Evolutionary conservation across 164 flowering plant genomes (phyloP), one percentile per base, ranked within the genome.

Genomic region (Aristolochia contorta): DNA sequence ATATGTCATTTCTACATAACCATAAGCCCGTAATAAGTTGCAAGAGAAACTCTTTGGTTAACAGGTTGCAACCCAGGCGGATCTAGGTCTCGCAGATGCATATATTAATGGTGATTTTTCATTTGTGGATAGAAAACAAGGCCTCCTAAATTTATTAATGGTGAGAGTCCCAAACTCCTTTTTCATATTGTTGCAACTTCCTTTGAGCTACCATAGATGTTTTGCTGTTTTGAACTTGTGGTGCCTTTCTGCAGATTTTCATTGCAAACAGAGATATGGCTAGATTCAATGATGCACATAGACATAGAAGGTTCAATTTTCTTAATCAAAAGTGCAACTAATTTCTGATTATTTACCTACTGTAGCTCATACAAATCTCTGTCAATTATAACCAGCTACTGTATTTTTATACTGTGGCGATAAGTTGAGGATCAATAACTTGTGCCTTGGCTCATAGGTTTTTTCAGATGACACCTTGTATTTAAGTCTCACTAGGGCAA

Each of bases 81-180:
- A 90, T 70, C 74, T 93, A 74, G 99, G 99, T 71, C 87, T 93
- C 67, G 99, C 95, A 57, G 99, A 93, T 80, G 94, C 97, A 56
- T 93, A 76, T 58, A 79, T 93, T 33, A 82, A 88, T 75, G 96
- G 94, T 32, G 94, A 91, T 68, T 77, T 88, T 62, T 82, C 96
- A 46, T 84, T 91, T 60, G 90, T 84, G 32, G 93, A 88, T 66
- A 78, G 83, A 69, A 78, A 84, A 60, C 79, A 80, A 65, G 96
- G 97, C 46, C 86, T 93, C 66, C 71, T 82, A 37, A 81, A 90
- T 63, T 69, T 90, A 33, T 77, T 93, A 69, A 70, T 79, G 92
- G 96, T 88, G 78, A 71, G 8, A 22, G 19, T 3, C 43, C 43
- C 27, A 23, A 10, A 69, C 12, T 48, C 0, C 50, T 37, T 24